These are phyloP conservation scores for Pittosporum tobira DNA, from an alignment of 129 eudicot species.

Conservation along the genomic window DNA sequence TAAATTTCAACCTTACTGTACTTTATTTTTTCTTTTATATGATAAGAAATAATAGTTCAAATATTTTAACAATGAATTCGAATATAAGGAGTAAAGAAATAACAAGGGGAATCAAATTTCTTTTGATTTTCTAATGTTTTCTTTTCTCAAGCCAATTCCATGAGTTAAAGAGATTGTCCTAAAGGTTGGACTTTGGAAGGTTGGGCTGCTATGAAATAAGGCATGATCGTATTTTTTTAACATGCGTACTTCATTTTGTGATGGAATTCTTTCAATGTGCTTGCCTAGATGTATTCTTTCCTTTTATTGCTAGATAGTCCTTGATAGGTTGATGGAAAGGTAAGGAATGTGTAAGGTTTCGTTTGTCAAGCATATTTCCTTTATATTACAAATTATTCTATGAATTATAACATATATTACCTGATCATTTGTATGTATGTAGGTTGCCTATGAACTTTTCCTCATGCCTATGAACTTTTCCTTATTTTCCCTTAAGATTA, in stretches of 20 bases:
- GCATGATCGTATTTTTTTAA: not conserved
- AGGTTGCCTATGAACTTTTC: not conserved
- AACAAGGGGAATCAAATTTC: not conserved
- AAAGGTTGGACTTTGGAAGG: not conserved
- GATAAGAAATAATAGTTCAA: no score
- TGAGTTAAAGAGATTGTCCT: not conserved
- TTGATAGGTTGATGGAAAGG: not conserved
- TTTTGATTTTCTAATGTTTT: not conserved
- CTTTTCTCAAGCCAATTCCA: not conserved
- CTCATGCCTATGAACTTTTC: not conserved
- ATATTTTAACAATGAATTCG: no score
- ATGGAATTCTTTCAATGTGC: not conserved
- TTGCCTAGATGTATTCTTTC: conserved; percentile 3
- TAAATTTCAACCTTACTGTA: no score
- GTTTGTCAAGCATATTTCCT: not conserved
- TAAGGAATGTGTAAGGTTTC: not conserved
- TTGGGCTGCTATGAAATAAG: not conserved
- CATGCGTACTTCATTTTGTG: not conserved
- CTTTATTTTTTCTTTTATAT: no score
- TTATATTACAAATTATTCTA: not conserved
- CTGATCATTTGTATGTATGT: no score
- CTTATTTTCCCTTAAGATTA: not conserved
- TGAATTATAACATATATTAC: no score
- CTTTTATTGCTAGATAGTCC: not conserved
- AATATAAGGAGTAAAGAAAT: not conserved